Conservation (phyloP, 805 yeast genomes). For the Candida tibetensis region DNA sequence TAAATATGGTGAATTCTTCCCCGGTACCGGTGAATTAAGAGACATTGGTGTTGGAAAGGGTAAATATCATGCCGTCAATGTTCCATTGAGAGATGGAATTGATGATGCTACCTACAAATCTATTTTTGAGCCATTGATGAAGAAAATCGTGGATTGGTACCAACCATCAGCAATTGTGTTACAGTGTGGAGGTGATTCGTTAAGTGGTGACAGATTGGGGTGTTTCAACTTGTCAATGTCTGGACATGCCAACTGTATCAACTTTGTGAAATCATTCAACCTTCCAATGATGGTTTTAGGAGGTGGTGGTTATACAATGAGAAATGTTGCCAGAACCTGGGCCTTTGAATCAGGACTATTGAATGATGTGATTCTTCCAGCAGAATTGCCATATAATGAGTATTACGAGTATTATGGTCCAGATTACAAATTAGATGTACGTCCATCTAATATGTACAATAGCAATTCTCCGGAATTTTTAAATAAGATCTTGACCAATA, state of each 20-base stretch:
- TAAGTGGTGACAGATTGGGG: constrained; percentile 93
- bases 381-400: constrained; percentile 78
- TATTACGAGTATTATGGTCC: constrained; percentile 98
- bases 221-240: constrained; percentile 90
- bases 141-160: constrained; percentile 75
- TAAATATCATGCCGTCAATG: constrained; percentile 78
- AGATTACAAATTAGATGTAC: constrained; percentile 89
- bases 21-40: constrained; percentile 85
- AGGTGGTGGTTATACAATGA: constrained; percentile 98
- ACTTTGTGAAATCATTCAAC: constrained; percentile 79
- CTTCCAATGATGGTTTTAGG: constrained; percentile 93
- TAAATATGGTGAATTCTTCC: constrained; percentile 90
- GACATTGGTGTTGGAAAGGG: constrained; percentile 86
- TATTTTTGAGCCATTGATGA: constrained; percentile 84
- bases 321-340: constrained; percentile 96
- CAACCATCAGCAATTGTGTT: constrained; percentile 96
- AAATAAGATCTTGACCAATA: constrained; percentile 76
- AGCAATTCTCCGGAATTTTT: constrained; percentile 92
- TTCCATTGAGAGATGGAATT: constrained; percentile 88
- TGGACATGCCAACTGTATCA: constrained; percentile 96
- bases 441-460: constrained; percentile 95
- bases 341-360: constrained; percentile 87
- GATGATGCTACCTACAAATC: constrained; percentile 87
- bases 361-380: constrained; percentile 70
- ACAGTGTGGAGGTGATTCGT: constrained; percentile 97